These are phyloP conservation scores for Tritrichomonas musculus DNA, from an alignment of 208 protist species.

Conservation along the genomic window DNA sequence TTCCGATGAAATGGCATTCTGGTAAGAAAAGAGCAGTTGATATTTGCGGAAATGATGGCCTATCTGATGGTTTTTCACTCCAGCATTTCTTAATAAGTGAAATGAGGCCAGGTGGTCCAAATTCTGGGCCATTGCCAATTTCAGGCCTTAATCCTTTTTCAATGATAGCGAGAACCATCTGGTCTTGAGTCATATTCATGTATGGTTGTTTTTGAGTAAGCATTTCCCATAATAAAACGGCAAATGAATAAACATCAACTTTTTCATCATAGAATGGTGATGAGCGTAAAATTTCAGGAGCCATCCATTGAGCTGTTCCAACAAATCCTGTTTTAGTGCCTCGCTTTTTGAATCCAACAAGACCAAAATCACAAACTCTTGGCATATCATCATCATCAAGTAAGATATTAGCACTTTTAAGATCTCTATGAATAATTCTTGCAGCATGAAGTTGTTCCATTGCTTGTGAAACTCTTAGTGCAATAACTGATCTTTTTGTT, in stretches of 20 bases:
- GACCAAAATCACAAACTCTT: slow-evolving; percentile 29
- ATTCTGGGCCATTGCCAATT: neutral
- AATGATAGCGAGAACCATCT: neutral
- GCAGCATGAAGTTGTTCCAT: slow-evolving; percentile 55
- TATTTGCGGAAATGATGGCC: neutral
- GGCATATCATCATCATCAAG: slow-evolving; percentile 35
- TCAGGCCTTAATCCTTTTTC: neutral
- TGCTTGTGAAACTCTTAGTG: slow-evolving; percentile 42
- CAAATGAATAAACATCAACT: slow-evolving; percentile 53
- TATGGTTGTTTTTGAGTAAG: slow-evolving; percentile 46
- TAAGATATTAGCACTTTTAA: slow-evolving; percentile 53
- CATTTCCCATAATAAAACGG: slow-evolving; percentile 54
- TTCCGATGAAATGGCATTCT: neutral
- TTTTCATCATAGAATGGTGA: slow-evolving; percentile 44
- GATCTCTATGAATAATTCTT: slow-evolving; percentile 52
- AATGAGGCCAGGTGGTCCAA: neutral
- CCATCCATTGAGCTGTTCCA: slow-evolving; percentile 35
- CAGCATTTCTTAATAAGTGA: neutral
- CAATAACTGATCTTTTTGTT: slow-evolving; percentile 36
- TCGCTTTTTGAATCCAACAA: neutral
- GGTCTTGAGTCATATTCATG: neutral
- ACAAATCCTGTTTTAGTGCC: neutral
- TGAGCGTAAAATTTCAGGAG: slow-evolving; percentile 19
- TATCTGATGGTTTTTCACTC: neutral
- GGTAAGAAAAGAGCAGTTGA: neutral